Base-by-base conservation (phyloP, 768 basidiomycete species). In the Pleurotus pulmonarius region DNA sequence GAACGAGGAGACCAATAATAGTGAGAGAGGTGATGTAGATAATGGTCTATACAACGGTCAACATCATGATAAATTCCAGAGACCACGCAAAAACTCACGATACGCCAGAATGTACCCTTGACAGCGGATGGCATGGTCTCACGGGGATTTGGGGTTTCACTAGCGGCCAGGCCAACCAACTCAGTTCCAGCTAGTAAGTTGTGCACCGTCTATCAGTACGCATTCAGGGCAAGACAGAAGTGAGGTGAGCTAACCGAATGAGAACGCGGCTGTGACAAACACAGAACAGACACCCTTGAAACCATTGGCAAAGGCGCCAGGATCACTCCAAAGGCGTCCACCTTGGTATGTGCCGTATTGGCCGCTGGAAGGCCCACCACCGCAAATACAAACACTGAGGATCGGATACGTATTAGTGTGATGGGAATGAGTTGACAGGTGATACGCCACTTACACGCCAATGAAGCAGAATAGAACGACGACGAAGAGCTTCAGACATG, bases 21-120 rank as follows among this genome's bases (percentile, higher is more conserved):
- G 73, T 74, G 6, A 79, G 66, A 3, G 77, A 75, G 3, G 68
- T 69, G 47, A 79, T 63, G 62, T 76, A 79, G 61, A 79, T 77
- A 49, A 79, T 58, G 37, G 77, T 77, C 73, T n/a, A n/a, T n/a
- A n/a, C n/a, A n/a, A n/a, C n/a, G n/a, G n/a, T n/a, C n/a, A n/a
- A n/a, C n/a, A n/a, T n/a, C n/a, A n/a, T n/a, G n/a, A n/a, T n/a
- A n/a, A n/a, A n/a, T n/a, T n/a, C n/a, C n/a, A n/a, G n/a, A n/a
- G n/a, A n/a, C n/a, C n/a, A n/a, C n/a, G n/a, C n/a, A n/a, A n/a
- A n/a, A n/a, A 64, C 72, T 59, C 58, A 75, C 73, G 44, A 78
- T 73, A 64, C 75, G 77, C 76, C 76, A 77, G 66, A 79, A 76
- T 2, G 75, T 77, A 38, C 75, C 75, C 67, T 77, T 77, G 29